These are phyloP conservation scores for Melampsora americana DNA, from an alignment of 1,284 basidiomycete genomes.

Conservation along the genomic window DNA sequence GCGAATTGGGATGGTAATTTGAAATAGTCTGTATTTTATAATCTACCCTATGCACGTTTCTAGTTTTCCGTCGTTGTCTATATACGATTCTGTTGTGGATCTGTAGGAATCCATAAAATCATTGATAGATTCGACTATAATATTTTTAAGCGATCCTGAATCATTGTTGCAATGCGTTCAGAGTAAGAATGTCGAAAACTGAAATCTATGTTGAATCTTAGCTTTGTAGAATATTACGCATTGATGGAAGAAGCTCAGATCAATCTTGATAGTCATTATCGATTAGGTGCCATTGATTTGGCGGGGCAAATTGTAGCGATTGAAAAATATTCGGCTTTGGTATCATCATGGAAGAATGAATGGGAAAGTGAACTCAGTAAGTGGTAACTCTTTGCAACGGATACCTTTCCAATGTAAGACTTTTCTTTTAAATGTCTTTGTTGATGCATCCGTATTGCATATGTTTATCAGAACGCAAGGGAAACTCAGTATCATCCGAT, in stretches of 20 bases:
- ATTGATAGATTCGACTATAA: too few species aligned
- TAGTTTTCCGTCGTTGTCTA: not conserved
- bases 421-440: not conserved
- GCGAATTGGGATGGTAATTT: constrained; percentile 27
- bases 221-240: constrained; percentile 34
- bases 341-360: constrained; percentile 15
- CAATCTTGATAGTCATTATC: constrained; percentile 35
- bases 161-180: too few species aligned
- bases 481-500: not conserved
- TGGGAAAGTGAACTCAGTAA: constrained; percentile 5
- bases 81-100: too few species aligned
- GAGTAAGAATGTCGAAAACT: too few species aligned
- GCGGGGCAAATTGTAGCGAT: not conserved
- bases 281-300: constrained; percentile 24
- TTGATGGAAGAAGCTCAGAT: constrained; percentile 34
- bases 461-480: not conserved
- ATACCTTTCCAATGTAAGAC: not conserved
- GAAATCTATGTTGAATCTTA: not conserved
- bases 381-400: not conserved
- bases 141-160: too few species aligned
- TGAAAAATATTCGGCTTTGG: constrained; percentile 20
- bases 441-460: not conserved
- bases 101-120: too few species aligned
- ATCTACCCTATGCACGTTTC: not conserved
- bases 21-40: constrained; percentile 10